Conservation (phyloP, 257 asterid species). For the Lantana camara region DNA sequence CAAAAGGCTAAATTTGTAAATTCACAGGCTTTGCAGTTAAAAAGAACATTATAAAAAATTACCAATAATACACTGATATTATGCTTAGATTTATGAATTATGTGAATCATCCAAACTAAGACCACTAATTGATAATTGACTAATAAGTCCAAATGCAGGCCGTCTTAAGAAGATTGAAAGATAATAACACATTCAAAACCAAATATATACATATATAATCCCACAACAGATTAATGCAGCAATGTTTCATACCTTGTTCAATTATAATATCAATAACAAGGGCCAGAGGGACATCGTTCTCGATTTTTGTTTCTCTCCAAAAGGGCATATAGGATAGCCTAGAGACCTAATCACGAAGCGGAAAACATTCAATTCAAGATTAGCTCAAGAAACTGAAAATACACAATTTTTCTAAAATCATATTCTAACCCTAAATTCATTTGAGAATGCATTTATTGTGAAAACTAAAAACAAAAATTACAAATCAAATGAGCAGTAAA, state of each 20-base stretch:
- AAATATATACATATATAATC: neutral
- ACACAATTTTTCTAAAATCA: too few species aligned
- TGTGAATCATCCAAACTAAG: neutral
- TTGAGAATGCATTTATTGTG: too few species aligned
- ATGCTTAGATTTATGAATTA: neutral
- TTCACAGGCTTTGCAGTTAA: neutral
- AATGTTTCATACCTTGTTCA: conserved; percentile 64
- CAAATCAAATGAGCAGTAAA: too few species aligned
- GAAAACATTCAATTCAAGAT: conserved; percentile 16
- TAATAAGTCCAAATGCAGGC: conserved; percentile 2
- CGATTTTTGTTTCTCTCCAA: conserved; percentile 49
- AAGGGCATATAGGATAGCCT: conserved; percentile 79
- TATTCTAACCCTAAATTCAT: too few species aligned
- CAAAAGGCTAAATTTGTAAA: neutral
- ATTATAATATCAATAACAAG: conserved; percentile 58
- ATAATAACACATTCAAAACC: neutral
- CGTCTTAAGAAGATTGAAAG: neutral
- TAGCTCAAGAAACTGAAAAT: conserved; percentile 1
- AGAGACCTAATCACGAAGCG: conserved; percentile 44
- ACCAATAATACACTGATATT: too few species aligned
- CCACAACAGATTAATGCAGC: neutral
- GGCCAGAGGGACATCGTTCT: conserved; percentile 63
- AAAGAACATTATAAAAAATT: too few species aligned
- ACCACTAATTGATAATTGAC: neutral
- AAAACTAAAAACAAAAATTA: too few species aligned